phyloP scores from a whole-genome alignment of 441 rosid species.

The Erodium texanum region DNA sequence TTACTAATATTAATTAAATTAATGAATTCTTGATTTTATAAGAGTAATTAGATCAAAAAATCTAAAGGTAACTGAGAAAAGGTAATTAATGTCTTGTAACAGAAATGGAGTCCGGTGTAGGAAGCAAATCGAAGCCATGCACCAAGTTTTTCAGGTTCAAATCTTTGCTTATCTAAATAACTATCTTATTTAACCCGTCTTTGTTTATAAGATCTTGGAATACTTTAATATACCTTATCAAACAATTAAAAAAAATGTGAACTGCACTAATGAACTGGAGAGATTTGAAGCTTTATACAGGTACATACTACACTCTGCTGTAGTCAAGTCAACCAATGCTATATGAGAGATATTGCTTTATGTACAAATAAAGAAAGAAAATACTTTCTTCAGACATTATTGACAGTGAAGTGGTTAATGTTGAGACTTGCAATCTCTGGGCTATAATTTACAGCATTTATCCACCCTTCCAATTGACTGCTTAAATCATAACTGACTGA shows the following conservation, averaged over 20 bases:
- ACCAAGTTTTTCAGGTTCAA: conserved; percentile 63
- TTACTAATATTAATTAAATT: conserved; percentile 1
- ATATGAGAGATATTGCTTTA: conserved; percentile 21
- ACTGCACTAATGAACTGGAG: conserved; percentile 32
- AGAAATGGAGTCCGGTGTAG: conserved; percentile 64
- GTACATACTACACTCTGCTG: conserved; percentile 25
- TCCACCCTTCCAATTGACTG: background rate
- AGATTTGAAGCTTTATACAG: conserved; percentile 33
- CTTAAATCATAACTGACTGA: background rate
- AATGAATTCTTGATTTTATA: conserved; percentile 13
- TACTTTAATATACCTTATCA: conserved; percentile 21
- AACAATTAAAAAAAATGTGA: conserved; percentile 11
- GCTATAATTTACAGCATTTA: background rate
- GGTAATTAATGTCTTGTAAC: conserved; percentile 65
- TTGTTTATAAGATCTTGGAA: conserved; percentile 19
- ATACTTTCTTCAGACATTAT: conserved; percentile 15
- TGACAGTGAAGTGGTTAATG: conserved; percentile 15
- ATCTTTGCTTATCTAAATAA: conserved; percentile 36
- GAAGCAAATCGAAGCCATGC: conserved; percentile 74
- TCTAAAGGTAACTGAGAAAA: conserved; percentile 42
- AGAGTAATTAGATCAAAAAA: conserved; percentile 22
- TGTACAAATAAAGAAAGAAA: conserved; percentile 17
- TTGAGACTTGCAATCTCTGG: background rate
- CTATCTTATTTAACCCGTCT: background rate
- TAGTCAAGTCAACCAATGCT: conserved; percentile 29